Evolutionary conservation across 2,329 filamentous ascomycete genomes (phyloP).

Genomic region (Amylocarpus encephaloides): DNA sequence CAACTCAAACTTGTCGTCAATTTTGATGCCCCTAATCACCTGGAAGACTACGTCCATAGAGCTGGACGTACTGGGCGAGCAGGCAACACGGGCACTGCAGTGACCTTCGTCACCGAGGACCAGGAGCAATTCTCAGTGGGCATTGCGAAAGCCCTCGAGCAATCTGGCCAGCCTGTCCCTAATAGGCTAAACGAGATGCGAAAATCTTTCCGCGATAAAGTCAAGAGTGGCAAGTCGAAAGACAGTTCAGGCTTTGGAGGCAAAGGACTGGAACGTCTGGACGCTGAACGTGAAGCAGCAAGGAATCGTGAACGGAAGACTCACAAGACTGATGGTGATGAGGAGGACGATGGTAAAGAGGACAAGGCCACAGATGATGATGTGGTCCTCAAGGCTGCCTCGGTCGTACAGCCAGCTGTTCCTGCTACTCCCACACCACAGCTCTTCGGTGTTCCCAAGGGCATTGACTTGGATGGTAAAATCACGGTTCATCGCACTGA

Average conservation of each 20-base stretch:
- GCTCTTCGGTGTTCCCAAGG: conserved; percentile 43
- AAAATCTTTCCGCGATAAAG: conserved; percentile 76
- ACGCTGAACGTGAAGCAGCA: conserved; percentile 83
- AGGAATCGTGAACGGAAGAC: conserved; percentile 81
- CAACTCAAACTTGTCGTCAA: conserved; percentile 94
- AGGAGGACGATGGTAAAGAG: conserved; percentile 74
- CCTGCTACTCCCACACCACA: conserved; percentile 30
- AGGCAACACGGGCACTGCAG: conserved; percentile 87
- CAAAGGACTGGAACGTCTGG: conserved; percentile 85
- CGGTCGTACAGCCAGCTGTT: conserved; percentile 56
- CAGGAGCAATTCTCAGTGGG: conserved; percentile 88
- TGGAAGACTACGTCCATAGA: conserved; percentile 95
- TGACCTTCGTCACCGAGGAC: conserved; percentile 87
- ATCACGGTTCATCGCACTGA: conserved; percentile 70
- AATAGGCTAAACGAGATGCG: conserved; percentile 60
- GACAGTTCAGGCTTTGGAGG: conserved; percentile 87
- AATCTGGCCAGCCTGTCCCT: conserved; percentile 80
- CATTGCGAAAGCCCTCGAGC: conserved; percentile 77
- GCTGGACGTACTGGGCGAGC: conserved; percentile 90
- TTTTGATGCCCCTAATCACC: conserved; percentile 86
- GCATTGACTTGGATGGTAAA: conserved; percentile 58
- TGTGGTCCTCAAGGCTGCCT: conserved; percentile 62
- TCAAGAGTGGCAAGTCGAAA: conserved; percentile 88
- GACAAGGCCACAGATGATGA: conserved; percentile 64
- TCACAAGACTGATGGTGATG: conserved; percentile 79